Evolutionary conservation across 805 yeast species (phyloP).

Genomic region (Saturnispora quitensis): DNA sequence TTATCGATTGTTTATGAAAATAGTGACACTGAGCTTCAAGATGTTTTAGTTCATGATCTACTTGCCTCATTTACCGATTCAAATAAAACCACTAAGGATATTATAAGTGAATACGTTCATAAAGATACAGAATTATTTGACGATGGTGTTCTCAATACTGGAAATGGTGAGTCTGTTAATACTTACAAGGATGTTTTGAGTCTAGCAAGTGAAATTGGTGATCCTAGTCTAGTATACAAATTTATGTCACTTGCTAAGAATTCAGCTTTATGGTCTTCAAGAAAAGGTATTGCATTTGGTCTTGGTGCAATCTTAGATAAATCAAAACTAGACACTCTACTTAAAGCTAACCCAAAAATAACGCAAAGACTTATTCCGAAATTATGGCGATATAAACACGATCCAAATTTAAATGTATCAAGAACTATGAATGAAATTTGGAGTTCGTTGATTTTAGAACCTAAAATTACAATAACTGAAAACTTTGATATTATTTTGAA

Average conservation of each 20-base stretch:
- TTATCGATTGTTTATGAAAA: conserved; percentile 71
- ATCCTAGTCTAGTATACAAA: conserved; percentile 86
- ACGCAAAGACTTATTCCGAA: conserved; percentile 67
- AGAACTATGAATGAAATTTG: conserved; percentile 85
- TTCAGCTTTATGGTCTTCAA: conserved; percentile 83
- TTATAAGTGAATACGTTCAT: conserved; percentile 59
- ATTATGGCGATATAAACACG: conserved; percentile 74
- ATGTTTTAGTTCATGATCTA: conserved; percentile 62
- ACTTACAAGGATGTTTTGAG: conserved; percentile 85
- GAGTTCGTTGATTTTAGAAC: conserved; percentile 54
- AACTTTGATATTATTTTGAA: conserved; percentile 51
- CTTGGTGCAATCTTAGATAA: conserved; percentile 77
- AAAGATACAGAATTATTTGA: conserved; percentile 81
- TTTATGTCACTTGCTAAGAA: conserved; percentile 88
- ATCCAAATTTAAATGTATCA: conserved; percentile 69
- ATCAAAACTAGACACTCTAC: conserved; percentile 55
- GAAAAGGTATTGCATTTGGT: conserved; percentile 93
- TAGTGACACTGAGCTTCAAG: conserved; percentile 60
- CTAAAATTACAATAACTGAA: conserved; percentile 42
- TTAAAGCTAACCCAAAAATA: conserved; percentile 43
- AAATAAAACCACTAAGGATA: conserved; percentile 31
- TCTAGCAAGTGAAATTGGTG: conserved; percentile 91
- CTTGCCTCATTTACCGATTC: conserved; percentile 73
- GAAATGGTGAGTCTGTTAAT: conserved; percentile 78
- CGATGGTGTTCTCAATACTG: conserved; percentile 68